phyloP scores from a whole-genome alignment of 2,329 filamentous ascomycete species.

The Fusarium oxysporum region DNA sequence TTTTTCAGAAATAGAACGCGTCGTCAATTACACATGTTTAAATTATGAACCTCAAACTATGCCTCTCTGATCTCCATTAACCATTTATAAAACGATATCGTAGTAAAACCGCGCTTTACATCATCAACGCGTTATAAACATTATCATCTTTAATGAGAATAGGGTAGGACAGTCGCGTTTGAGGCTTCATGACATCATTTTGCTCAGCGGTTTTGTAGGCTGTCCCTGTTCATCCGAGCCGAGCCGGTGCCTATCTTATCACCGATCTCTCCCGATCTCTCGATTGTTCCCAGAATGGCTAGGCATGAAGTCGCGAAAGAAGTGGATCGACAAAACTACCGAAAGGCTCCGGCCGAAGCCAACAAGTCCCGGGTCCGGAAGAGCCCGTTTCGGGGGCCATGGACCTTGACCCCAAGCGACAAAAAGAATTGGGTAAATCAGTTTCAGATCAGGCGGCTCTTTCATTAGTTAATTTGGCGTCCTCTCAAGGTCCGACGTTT shows the following conservation, averaged over 20 bases:
- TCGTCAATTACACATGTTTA: neutral
- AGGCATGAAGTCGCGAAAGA: too few species aligned
- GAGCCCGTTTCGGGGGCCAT: neutral
- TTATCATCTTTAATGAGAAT: neutral
- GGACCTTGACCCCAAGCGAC: neutral
- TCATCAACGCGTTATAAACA: too few species aligned
- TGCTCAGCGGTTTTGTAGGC: neutral
- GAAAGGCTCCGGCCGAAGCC: neutral
- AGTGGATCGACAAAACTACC: neutral
- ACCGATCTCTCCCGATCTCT: too few species aligned
- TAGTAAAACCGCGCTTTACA: too few species aligned
- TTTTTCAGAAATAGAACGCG: neutral
- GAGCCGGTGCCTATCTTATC: neutral
- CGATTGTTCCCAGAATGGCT: neutral
- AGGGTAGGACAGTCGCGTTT: neutral
- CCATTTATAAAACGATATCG: too few species aligned
- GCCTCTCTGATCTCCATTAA: too few species aligned
- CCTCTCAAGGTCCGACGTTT: neutral
- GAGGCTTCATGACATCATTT: neutral
- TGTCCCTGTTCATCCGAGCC: neutral
- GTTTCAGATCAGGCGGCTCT: accelerated
- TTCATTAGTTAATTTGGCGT: neutral
- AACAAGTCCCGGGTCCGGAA: neutral
- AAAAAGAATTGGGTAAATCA: neutral
- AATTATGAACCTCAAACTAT: too few species aligned